These are phyloP conservation scores for Rhododendron molle DNA, from an alignment of 148 eudicot species.

Conservation along the genomic window DNA sequence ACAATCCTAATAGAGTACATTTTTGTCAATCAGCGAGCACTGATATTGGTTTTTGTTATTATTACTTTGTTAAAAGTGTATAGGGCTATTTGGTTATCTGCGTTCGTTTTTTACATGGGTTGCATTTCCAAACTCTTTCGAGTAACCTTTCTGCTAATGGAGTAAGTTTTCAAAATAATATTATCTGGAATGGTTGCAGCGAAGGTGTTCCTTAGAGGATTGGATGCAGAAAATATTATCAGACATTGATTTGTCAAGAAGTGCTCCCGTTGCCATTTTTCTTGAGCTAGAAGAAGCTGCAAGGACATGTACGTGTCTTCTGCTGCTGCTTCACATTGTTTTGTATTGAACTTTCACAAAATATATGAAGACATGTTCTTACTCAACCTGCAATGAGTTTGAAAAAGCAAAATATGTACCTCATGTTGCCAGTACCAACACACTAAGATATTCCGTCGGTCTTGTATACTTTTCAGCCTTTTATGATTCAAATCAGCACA, in stretches of 20 bases:
- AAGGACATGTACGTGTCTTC: conserved; percentile 69
- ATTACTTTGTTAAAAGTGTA: background rate
- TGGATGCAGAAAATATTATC: conserved; percentile 82
- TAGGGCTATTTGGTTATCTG: background rate
- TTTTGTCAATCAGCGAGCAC: background rate
- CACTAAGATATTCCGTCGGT: conserved; percentile 7
- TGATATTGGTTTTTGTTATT: background rate
- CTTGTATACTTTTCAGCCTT: conserved; percentile 55
- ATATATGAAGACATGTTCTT: background rate
- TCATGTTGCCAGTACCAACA: background rate
- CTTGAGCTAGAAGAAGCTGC: conserved; percentile 97
- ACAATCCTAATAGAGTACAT: no score
- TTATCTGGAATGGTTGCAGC: conserved; percentile 43
- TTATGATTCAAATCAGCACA: conserved; percentile 40
- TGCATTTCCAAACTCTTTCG: background rate
- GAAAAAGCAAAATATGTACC: background rate
- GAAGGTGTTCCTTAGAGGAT: conserved; percentile 69
- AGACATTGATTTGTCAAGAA: conserved; percentile 79
- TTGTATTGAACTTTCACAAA: background rate
- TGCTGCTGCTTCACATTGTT: conserved; percentile 5
- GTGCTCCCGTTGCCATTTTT: conserved; percentile 77
- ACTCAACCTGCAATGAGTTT: background rate
- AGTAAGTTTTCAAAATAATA: background rate
- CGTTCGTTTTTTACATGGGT: background rate
- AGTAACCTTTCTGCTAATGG: background rate